Base-by-base conservation (phyloP, 2,329 filamentous ascomycete genomes). In the Botryotinia narcissicola region DNA sequence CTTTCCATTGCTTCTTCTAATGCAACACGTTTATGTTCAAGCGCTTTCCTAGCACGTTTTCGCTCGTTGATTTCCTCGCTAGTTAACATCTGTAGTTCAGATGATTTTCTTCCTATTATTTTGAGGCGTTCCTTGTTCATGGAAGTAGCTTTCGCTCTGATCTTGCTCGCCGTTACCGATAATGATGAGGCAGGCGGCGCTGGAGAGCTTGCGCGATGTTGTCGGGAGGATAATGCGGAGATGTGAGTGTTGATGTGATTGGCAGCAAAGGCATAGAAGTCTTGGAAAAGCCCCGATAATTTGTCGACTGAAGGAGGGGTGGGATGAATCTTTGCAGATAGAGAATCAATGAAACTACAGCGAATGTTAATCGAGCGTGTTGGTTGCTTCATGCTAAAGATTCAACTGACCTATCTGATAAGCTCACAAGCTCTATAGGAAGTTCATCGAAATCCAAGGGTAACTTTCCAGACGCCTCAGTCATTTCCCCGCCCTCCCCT, bases 1-100 rank as follows among this genome's bases (percentile, higher is more conserved):
- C 93, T 89, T 81, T 99, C 96, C 0, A 98, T 93, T 6, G 94
- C 94, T 82, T 99, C 96, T 82, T 99, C 95, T 44, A 98, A 83
- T 16, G 92, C 87, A 4, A 88, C 82, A 60, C 91, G 88, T 82
- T 97, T 97, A 35, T 90, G 86, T 78, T 97, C 95, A 18, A 98
- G 85, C 9, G 91, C 86, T 79, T 90, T 93, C 73, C 94, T 89
- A 42, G 93, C 92, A 77, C 90, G 92, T 82, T 95, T 94, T 76
- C 92, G 89, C 75, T 94, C 90, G 0, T 91, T 89, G 64, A 97
- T 90, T 81, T 99, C 96, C 6, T 93, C 90, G 0, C 92, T 86
- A 4, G 96, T 98, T 75, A 98, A 89, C 93, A 99, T 97, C 82
- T 96, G 94, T 79, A 94, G 94, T 76, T 90, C 88, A 16, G 83